Base-by-base conservation (phyloP, 176 grass and related monocot species). In the Melocanna baccifera region DNA sequence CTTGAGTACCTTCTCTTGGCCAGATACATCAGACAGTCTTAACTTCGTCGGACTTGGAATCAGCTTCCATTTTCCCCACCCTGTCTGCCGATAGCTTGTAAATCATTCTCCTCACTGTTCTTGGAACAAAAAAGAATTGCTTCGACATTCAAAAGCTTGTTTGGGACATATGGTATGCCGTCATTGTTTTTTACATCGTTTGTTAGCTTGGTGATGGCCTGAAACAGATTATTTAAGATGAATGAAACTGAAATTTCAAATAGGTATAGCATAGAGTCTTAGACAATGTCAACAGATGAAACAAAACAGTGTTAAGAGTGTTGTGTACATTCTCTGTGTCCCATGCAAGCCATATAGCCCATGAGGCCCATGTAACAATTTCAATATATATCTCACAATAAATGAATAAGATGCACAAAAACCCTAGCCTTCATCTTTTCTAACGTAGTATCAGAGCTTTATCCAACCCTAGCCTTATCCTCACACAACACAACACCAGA, bases 1-100 rank as follows among this genome's bases (percentile, higher is more conserved):
- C 69, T 94, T 95, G 4, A 90, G 83, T n/a, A 75, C 55, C 67
- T 91, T 92, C 22, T 87, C 85, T 57, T 83, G 40, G 19, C 57
- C 80, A 67, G 83, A 79, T 81, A 71, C 76, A 58, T 87, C 83
- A 83, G 64, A 40, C 67, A 15, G 65, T 26, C 72, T 84, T 89
- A 66, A 79, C 59, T 74, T 87, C 86, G 41, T 86, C 71, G 13
- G 42, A 36, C 48, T 85, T 87, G 63, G 80, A 71, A 77, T 83
- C 77, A 48, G 39, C 4, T 34, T 34, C 4, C 32, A 34, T 34
- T 34, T 34, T 34, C 3, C 3, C 32, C 32, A 34, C 32, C 32
- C 3, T 34, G 32, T 34, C 32, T 34, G 32, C 32, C 32, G 32
- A 34, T 51, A 81, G 40, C 62, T 69, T 78, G 71, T 39, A 62